Evolutionary conservation across 306 rosid species (phyloP), one percentile per base, ranked within the genome.

Genomic region (Cucurbita ficifolia): DNA sequence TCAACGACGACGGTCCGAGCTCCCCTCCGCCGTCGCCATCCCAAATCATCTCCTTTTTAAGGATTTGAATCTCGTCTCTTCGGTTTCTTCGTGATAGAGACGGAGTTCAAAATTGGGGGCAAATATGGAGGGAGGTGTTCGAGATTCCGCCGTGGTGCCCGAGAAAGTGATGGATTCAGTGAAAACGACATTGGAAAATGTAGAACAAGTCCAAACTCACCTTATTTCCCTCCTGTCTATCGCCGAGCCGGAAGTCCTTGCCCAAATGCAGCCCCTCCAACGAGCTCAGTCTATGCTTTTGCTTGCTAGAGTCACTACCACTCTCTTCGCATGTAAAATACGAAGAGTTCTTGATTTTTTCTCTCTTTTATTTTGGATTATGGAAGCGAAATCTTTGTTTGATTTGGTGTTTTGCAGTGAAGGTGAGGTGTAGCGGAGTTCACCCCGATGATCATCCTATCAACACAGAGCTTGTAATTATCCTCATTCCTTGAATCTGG

Each of bases 391-490:
- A 22, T 43, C 24, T 73, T 73, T 64, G 17, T 36, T 77, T 78
- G n/a, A 2, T 49, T 51, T 39, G 69, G 36, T 77, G 69, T 7
- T 80, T 70, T 84, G 12, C 90, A 94, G 97, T 94, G 88, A 90
- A 79, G 77, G 75, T 90, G 84, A 83, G 92, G 78, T 90, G 97
- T 70, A 74, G 50, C 62, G 99, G 99, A 50, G 84, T 89, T 63
- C 72, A 87, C 74, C 95, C 92, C 0, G 90, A 86, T 78, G 88
- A 87, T 45, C 95, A 94, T 78, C 81, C 90, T 56, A 78, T 91
- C 76, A 91, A 83, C 75, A 77, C 97, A 17, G 99, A 94, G 87
- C 86, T 87, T 51, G 98, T 90, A 83, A 74, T 90, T 85, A 78
- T 84, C 52, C 63, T 63, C 1, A 7, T 71, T 7, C 59, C 59